Percentiles rank a stretch among this genome's conserved stretches.
Evolutionary conservation across 2,329 filamentous ascomycete genomes (phyloP).

Genomic region (Fusarium nematophilum): DNA sequence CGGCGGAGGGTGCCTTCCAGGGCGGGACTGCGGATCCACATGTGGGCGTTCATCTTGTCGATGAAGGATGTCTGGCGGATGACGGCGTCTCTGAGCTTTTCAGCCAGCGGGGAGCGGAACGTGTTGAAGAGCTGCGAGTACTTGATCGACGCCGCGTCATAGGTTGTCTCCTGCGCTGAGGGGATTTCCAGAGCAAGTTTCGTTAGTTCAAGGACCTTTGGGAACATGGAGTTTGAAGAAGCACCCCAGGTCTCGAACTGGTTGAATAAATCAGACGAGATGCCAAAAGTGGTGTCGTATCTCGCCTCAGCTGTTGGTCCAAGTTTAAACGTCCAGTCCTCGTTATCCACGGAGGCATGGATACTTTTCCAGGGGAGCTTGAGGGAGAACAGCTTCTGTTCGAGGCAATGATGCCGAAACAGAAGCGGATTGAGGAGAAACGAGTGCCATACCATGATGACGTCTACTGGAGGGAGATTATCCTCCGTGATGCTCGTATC

Average conservation of each 20-base stretch:
- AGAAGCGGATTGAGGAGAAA: conserved; percentile 48
- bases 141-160: too few species aligned
- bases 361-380: conserved; percentile 36
- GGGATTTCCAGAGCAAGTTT: too few species aligned
- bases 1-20: conserved; percentile 49
- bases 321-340: conserved; percentile 24
- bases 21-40: conserved; percentile 54
- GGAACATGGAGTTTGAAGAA: too few species aligned
- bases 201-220: too few species aligned
- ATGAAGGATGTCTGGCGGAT: conserved; percentile 52
- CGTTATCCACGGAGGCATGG: conserved; percentile 25
- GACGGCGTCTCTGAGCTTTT: conserved; percentile 47
- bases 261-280: not conserved
- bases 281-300: not conserved
- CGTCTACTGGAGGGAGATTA: conserved; percentile 43
- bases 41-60: conserved; percentile 53
- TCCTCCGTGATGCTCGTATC: not conserved
- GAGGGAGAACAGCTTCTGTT: conserved; percentile 24
- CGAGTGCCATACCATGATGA: conserved; percentile 53
- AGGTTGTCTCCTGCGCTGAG: too few species aligned
- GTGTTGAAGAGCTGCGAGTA: conserved; percentile 1
- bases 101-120: not conserved
- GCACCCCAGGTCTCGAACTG: not conserved
- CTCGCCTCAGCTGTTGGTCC: not conserved
- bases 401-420: conserved; percentile 27